Conservation (phyloP, 371 early-diverging fungal genomes). For the Cokeromyces recurvatus region DNA sequence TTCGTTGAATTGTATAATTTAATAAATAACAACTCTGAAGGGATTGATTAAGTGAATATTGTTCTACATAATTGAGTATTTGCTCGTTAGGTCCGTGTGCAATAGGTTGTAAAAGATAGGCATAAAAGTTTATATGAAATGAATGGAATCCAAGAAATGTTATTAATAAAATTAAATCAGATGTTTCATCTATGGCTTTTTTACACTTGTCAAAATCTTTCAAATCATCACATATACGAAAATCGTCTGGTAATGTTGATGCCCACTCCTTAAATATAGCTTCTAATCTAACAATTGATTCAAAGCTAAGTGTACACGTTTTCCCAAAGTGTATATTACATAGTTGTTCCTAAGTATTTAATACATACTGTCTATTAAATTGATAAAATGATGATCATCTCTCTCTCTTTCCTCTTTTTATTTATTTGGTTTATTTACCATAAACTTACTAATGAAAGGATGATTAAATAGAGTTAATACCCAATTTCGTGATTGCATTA, state of each 20-base stretch:
- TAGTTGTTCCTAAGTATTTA: neutral
- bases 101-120: conserved; percentile 6
- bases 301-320: conserved; percentile 12
- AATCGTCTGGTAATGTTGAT: conserved; percentile 1
- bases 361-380: neutral
- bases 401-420: neutral
- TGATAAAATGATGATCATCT: too few species aligned
- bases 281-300: conserved; percentile 8
- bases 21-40: neutral
- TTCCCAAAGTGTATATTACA: conserved; percentile 8
- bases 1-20: neutral
- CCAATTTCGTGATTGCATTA: neutral
- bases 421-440: neutral
- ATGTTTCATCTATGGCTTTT: neutral
- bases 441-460: conserved; percentile 1
- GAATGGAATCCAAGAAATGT: conserved; percentile 6
- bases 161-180: neutral
- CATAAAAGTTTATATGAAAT: conserved; percentile 1
- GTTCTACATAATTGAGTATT: conserved; percentile 2
- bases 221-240: conserved; percentile 4
- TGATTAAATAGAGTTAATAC: neutral
- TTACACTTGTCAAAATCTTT: neutral
- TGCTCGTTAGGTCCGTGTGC: neutral
- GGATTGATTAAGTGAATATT: conserved; percentile 3
- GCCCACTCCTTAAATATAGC: conserved; percentile 6